A percentile compares a stretch with the other conserved stretches of the same genome.
phyloP scores from a whole-genome alignment of 2,329 filamentous ascomycete species.

The Tolypocladium endophyticum region DNA sequence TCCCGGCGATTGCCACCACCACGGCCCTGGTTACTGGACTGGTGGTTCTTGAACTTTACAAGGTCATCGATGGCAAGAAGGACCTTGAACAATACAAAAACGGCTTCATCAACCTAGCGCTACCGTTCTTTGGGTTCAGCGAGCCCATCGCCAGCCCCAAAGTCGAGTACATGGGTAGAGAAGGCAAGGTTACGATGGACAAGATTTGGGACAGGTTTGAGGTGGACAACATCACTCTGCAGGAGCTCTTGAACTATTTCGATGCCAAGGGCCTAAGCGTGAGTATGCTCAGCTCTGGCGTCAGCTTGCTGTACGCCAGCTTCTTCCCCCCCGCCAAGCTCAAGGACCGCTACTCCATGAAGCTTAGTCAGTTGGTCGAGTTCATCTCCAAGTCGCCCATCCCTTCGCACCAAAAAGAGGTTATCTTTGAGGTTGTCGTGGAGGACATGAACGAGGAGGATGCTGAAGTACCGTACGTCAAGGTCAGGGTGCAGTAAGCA shows the following conservation, averaged over 20 bases:
- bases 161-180: conserved; percentile 72
- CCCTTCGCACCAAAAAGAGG: conserved; percentile 82
- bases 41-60: conserved; percentile 88
- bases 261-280: conserved; percentile 70
- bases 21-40: conserved; percentile 92
- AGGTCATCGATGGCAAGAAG: conserved; percentile 91
- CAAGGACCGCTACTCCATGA: conserved; percentile 73
- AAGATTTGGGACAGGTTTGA: conserved; percentile 98
- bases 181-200: conserved; percentile 76
- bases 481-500: conserved; percentile 58
- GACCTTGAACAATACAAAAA: conserved; percentile 99
- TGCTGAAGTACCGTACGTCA: conserved; percentile 94
- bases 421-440: conserved; percentile 92
- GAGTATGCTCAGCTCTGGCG: conserved; percentile 93
- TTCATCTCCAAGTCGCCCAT: conserved; percentile 86
- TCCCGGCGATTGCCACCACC: conserved; percentile 94
- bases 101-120: conserved; percentile 89
- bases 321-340: conserved; percentile 76
- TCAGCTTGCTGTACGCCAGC: conserved; percentile 84
- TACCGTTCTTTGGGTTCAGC: conserved; percentile 97
- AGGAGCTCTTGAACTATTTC: conserved; percentile 76
- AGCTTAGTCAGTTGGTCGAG: conserved; percentile 81
- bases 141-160: conserved; percentile 93
- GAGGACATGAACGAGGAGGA: conserved; percentile 86
- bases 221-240: conserved; percentile 72